Conservation (phyloP, 2,329 filamentous ascomycete species). For the Alternaria atra region DNA sequence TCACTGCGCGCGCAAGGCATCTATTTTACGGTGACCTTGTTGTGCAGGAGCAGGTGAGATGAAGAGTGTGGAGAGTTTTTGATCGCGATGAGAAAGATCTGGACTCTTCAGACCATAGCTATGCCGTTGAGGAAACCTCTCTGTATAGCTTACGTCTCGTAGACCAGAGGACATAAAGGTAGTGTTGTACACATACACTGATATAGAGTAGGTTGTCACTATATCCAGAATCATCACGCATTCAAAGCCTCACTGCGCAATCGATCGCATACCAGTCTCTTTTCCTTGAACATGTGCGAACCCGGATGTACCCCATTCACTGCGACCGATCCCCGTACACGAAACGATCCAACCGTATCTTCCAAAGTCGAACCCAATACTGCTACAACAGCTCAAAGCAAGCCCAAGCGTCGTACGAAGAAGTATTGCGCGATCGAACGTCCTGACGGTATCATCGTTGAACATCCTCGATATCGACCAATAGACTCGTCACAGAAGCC, state of each 20-base stretch:
- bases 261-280: background rate
- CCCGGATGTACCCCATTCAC: background rate
- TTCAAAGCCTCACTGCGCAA: background rate
- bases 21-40: conserved; percentile 12
- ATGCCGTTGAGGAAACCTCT: background rate
- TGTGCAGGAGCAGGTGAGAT: conserved; percentile 1
- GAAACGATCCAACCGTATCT: background rate
- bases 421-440: conserved; percentile 24
- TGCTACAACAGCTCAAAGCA: conserved; percentile 4
- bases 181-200: background rate
- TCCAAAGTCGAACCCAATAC: conserved; percentile 2
- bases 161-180: conserved; percentile 2
- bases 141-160: background rate
- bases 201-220: background rate
- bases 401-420: conserved; percentile 10
- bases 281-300: background rate
- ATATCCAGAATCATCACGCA: background rate
- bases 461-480: conserved; percentile 26
- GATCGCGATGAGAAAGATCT: conserved; percentile 25
- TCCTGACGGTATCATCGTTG: conserved; percentile 29
- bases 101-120: conserved; percentile 1
- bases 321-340: background rate
- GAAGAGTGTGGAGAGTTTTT: conserved; percentile 15
- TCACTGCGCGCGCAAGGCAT: conserved; percentile 12
- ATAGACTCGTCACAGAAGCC: background rate